These are phyloP conservation scores for Arachis monticola DNA, from an alignment of 331 rosid genomes.

Conservation along the genomic window DNA sequence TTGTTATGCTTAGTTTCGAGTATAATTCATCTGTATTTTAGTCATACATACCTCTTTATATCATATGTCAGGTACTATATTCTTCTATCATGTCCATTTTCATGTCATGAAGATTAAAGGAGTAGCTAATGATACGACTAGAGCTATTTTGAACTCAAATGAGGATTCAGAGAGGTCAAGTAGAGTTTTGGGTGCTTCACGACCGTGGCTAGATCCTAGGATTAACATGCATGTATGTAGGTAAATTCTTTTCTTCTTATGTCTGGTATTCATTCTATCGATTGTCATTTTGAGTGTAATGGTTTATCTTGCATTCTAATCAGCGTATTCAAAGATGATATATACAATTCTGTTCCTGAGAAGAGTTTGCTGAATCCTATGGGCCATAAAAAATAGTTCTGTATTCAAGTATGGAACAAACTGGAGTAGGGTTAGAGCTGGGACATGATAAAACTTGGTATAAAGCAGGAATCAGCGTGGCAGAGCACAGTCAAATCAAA, in stretches of 20 bases:
- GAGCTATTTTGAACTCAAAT: constrained; percentile 53
- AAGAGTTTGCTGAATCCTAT: constrained; percentile 60
- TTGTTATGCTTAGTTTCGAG: constrained; percentile 16
- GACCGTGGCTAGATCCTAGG: constrained; percentile 70
- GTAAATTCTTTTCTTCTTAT: constrained; percentile 9
- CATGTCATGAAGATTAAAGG: constrained; percentile 64
- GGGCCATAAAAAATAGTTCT: constrained; percentile 64
- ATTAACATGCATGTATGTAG: constrained; percentile 59
- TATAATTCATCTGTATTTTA: constrained; percentile 2
- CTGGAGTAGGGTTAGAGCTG: constrained; percentile 60
- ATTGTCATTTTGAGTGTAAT: constrained; percentile 28
- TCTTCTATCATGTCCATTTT: neutral
- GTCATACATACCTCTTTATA: neutral
- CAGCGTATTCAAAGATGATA: constrained; percentile 62
- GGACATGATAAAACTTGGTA: constrained; percentile 66
- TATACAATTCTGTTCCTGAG: constrained; percentile 61
- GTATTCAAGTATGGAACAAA: constrained; percentile 57
- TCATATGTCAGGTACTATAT: constrained; percentile 19
- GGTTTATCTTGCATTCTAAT: constrained; percentile 59
- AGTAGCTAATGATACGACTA: constrained; percentile 58
- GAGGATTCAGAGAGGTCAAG: constrained; percentile 56
- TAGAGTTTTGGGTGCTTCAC: constrained; percentile 57
- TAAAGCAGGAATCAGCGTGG: constrained; percentile 53
- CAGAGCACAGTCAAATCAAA: constrained; percentile 67
- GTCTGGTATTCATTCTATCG: constrained; percentile 6